Evolutionary conservation across 352 stramenopile genomes (phyloP).

Genomic region (Peronospora tabacina): DNA sequence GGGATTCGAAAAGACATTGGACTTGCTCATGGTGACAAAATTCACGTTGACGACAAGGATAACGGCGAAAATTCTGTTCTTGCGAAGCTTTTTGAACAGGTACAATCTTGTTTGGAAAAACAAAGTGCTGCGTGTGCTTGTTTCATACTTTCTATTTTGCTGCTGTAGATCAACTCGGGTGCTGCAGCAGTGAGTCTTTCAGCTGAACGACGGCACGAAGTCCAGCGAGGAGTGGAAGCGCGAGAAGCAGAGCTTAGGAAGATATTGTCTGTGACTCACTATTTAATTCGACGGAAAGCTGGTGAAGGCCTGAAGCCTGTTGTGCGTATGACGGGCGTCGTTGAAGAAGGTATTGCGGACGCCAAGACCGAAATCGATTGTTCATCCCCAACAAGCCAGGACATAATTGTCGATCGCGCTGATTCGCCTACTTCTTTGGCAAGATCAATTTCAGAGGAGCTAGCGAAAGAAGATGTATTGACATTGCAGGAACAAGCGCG

Average conservation of each 20-base stretch:
- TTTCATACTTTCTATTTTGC: conserved; percentile 1
- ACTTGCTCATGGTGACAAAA: conserved; percentile 83
- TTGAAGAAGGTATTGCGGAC: conserved; percentile 25
- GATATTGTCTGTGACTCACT: conserved; percentile 77
- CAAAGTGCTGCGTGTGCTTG: neutral
- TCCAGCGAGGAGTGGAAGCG: conserved; percentile 78
- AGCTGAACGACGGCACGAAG: conserved; percentile 77
- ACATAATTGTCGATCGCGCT: conserved; percentile 27
- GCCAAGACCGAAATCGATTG: conserved; percentile 22
- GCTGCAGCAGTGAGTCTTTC: conserved; percentile 75
- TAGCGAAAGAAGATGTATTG: conserved; percentile 52
- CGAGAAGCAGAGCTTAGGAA: conserved; percentile 77
- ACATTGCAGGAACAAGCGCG: conserved; percentile 72
- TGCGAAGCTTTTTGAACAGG: conserved; percentile 74
- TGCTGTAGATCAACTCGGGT: conserved; percentile 72
- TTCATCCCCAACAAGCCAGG: conserved; percentile 15
- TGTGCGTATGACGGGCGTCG: conserved; percentile 17
- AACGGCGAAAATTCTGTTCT: conserved; percentile 74
- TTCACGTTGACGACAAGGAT: conserved; percentile 79
- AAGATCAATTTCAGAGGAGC: conserved; percentile 40
- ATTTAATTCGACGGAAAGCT: conserved; percentile 62
- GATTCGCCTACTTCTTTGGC: conserved; percentile 40
- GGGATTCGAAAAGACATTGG: conserved; percentile 75
- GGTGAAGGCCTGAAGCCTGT: conserved; percentile 39
- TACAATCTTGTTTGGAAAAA: conserved; percentile 12